Percentiles rank a stretch among this genome's conserved stretches.
Evolutionary conservation across 2,329 filamentous ascomycete species (phyloP).

Genomic region (Juglanconis oblonga): DNA sequence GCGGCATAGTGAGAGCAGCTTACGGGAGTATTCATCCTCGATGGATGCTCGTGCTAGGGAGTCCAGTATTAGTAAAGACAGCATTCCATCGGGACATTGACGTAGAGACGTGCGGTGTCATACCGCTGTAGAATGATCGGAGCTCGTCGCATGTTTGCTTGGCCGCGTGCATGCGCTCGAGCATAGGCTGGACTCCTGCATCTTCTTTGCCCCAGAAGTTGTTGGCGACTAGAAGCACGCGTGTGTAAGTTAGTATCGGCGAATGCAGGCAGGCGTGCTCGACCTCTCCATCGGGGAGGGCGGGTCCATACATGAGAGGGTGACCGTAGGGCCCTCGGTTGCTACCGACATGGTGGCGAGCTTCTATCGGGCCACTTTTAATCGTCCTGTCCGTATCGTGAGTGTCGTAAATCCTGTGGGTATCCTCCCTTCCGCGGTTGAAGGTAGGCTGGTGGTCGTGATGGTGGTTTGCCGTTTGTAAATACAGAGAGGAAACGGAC

Average conservation of each 20-base stretch:
- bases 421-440: not conserved
- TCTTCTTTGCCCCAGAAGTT: conserved; percentile 99
- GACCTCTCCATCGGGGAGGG: not conserved
- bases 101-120: not conserved
- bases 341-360: conserved; percentile 17
- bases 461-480: not conserved
- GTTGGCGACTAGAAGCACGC: conserved; percentile 72
- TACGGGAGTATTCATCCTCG: conserved; percentile 94
- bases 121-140: conserved; percentile 83
- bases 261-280: not conserved
- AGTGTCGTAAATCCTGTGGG: not conserved
- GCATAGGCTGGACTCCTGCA: conserved; percentile 84
- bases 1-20: conserved; percentile 78
- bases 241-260: conserved; percentile 6
- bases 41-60: conserved; percentile 76
- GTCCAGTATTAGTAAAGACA: not conserved
- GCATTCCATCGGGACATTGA: not conserved
- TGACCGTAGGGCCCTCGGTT: conserved; percentile 19
- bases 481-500: not conserved
- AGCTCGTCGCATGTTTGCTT: conserved; percentile 95
- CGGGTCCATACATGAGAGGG: conserved; percentile 18
- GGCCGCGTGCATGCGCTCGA: conserved; percentile 91
- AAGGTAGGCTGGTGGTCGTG: not conserved
- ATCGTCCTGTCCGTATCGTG: not conserved
- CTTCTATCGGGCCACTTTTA: not conserved